Evolutionary conservation across 176 grass and related monocot species (phyloP), one percentile per base, ranked within the genome.

Genomic region (Neostapfia colusana): DNA sequence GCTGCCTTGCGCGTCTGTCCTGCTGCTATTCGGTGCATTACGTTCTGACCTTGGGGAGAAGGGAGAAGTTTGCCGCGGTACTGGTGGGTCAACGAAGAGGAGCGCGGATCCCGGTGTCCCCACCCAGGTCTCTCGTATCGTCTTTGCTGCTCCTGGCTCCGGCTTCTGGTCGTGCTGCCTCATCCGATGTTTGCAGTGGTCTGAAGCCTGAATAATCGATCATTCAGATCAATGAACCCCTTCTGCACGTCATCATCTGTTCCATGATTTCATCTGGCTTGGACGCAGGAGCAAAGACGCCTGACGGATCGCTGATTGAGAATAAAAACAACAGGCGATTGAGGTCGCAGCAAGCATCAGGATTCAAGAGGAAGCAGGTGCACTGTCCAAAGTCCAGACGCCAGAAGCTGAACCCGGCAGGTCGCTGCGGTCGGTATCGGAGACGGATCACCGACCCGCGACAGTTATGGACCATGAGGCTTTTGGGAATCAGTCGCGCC

Each of bases 401-500:
- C 25, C 11, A 31, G 25, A 61, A 14, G 15, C 58, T 15, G 55
- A 26, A 26, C 23, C 4, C 23, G 23, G 10, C 23, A 25, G 55
- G 55, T 58, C 55, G 55, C 55, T 1, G 58, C 24, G 10, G 58
- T 61, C 58, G 58, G 24, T 61, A 61, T 61, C 58, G 7, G 24
- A 26, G 2, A 31, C 31, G 31, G 31, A 31, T 8, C 66, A 75
- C 39, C 39, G 73, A 31, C 73, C 72, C 37, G 31, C 37, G 41
- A 28, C 25, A 2, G 51, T 54, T 6, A 54, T 7, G 16, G n/a
- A 23, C 71, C 36, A 17, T 0, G 28, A 44, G 20, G 20, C 51
- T 54, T 53, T 21, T 8, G 40, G 57, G 58, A 76, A 76, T 36
- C 74, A 48, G 34, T 12, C 73, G 26, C 42, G 41, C 26, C 74